Evolutionary conservation across 768 basidiomycete species (phyloP).

Genomic region (Trametes coccinea): DNA sequence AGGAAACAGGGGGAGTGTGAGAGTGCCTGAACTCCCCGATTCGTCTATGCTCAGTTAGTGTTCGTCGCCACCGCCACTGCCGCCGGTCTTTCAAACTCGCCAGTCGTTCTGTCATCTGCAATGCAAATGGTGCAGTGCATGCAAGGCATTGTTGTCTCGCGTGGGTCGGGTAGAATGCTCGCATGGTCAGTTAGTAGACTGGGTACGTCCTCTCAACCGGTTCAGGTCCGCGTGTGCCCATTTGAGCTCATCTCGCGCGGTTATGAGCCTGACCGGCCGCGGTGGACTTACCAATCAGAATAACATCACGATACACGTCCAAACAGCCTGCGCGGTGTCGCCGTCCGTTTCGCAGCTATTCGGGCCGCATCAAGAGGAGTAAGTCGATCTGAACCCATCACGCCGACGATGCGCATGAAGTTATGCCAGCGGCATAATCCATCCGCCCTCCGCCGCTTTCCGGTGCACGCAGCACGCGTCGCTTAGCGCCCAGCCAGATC

Average conservation of each 20-base stretch:
- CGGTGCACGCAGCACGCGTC: slow-evolving; percentile 2
- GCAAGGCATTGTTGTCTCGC: no score
- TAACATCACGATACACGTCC: no score
- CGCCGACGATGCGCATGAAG: no score
- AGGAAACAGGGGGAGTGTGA: slow-evolving; percentile 12
- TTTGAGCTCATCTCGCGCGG: not conserved
- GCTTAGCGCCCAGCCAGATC: not conserved
- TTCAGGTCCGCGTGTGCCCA: not conserved
- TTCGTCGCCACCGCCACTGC: slow-evolving; percentile 7
- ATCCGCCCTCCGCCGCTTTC: slow-evolving; percentile 21
- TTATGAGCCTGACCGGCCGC: no score
- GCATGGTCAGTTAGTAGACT: not conserved
- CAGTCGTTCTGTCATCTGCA: no score
- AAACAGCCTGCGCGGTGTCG: not conserved
- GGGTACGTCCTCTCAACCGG: not conserved
- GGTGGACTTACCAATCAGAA: no score
- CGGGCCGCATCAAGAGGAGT: not conserved
- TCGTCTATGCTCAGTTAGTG: not conserved
- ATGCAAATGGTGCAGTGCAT: no score
- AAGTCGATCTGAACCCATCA: not conserved
- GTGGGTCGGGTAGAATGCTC: not conserved
- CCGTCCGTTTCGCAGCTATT: not conserved
- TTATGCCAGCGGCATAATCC: not conserved
- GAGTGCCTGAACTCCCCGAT: not conserved
- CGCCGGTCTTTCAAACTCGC: not conserved